phyloP scores from a whole-genome alignment of 257 asterid genomes.

The Anisodus acutangulus region DNA sequence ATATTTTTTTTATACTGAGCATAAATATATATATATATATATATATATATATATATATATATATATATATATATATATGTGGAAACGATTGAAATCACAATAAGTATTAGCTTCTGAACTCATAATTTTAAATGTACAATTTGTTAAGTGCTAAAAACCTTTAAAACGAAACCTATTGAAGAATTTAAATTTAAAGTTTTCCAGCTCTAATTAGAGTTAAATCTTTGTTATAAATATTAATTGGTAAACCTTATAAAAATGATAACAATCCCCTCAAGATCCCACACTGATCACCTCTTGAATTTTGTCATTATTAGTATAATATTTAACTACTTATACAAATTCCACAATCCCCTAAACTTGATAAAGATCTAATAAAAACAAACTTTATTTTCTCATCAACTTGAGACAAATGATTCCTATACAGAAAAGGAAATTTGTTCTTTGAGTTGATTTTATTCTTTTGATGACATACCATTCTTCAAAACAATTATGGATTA shows the following conservation, averaged over 20 bases:
- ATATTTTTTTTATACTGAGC: too few species aligned
- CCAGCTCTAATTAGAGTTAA: not conserved
- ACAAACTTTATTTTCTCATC: not conserved
- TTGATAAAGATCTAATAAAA: not conserved
- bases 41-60: too few species aligned
- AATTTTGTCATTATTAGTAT: conserved; percentile 14
- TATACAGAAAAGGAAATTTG: not conserved
- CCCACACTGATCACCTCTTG: not conserved
- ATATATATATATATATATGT: too few species aligned
- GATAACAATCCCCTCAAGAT: conserved; percentile 6
- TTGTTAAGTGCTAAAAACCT: not conserved
- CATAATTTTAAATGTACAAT: not conserved
- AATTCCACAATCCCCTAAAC: not conserved
- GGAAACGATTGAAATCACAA: too few species aligned
- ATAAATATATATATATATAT: too few species aligned
- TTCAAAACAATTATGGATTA: not conserved
- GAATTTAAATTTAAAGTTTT: not conserved
- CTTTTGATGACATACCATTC: not conserved
- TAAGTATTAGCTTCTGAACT: too few species aligned
- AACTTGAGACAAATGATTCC: not conserved
- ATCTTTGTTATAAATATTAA: not conserved
- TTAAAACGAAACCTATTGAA: not conserved
- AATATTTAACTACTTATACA: not conserved
- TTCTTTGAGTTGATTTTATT: not conserved
- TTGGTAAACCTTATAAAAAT: not conserved